Evolutionary conservation across 2,329 filamentous ascomycete genomes (phyloP).

Genomic region (Sarocladium kiliense): DNA sequence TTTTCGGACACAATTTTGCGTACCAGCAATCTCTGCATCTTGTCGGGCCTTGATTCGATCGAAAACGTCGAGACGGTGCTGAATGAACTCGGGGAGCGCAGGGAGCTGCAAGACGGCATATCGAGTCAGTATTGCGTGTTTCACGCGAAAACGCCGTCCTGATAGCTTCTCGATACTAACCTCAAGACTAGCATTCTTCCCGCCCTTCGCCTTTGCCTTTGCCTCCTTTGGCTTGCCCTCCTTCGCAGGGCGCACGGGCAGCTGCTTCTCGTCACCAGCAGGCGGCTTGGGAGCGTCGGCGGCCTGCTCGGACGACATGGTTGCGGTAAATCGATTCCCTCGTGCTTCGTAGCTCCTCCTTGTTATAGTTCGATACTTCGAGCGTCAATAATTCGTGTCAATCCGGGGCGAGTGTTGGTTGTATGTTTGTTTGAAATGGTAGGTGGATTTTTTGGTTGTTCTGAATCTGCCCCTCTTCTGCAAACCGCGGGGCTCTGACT

Average conservation of each 20-base stretch:
- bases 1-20: slow-evolving; percentile 11
- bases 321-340: background rate
- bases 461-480: slow-evolving; percentile 3
- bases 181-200: slow-evolving; percentile 56
- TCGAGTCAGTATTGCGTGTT: slow-evolving; percentile 19
- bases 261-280: slow-evolving; percentile 26
- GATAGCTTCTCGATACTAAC: slow-evolving; percentile 21
- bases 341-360: background rate
- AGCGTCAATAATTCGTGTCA: no score
- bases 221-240: slow-evolving; percentile 28
- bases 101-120: slow-evolving; percentile 23
- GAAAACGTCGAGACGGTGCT: slow-evolving; percentile 81
- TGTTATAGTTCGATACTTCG: background rate
- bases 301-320: slow-evolving; percentile 32
- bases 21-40: slow-evolving; percentile 62
- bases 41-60: slow-evolving; percentile 81
- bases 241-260: slow-evolving; percentile 31
- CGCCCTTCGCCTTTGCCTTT: slow-evolving; percentile 47
- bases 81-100: slow-evolving; percentile 67
- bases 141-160: no score
- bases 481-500: slow-evolving; percentile 5
- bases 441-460: background rate
- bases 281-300: slow-evolving; percentile 26
- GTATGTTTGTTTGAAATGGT: background rate
- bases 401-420: no score